Evolutionary conservation across 768 basidiomycete genomes (phyloP).

Genomic region (Pluteus cervinus): DNA sequence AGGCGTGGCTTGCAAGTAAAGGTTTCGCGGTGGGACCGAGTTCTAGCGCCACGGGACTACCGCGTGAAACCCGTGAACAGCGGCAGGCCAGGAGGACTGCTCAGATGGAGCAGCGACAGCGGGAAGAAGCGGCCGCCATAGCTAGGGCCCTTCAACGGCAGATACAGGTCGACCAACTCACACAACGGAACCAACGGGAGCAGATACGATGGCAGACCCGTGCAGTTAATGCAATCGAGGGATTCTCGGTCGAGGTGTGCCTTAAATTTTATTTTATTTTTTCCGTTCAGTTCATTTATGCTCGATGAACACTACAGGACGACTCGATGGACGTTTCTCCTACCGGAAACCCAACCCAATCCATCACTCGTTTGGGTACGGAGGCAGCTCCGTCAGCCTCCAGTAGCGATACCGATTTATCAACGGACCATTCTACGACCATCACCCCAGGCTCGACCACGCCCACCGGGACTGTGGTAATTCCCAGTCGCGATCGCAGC

Average conservation of each 20-base stretch:
- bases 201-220: slow-evolving; percentile 4
- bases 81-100: slow-evolving; percentile 56
- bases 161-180: slow-evolving; percentile 30
- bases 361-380: slow-evolving; percentile 8
- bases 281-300: not conserved
- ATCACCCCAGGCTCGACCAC: slow-evolving; percentile 7
- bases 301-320: slow-evolving; percentile 8
- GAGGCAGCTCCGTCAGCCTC: slow-evolving; percentile 2
- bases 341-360: slow-evolving; percentile 8
- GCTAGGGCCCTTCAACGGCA: slow-evolving; percentile 53
- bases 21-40: slow-evolving; percentile 85
- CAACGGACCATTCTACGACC: slow-evolving; percentile 21
- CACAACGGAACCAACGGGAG: slow-evolving; percentile 10
- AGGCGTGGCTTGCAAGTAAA: slow-evolving; percentile 86
- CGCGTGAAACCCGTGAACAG: slow-evolving; percentile 72
- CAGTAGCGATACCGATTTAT: slow-evolving; percentile 16
- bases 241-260: slow-evolving; percentile 6
- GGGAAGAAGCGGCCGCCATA: slow-evolving; percentile 55
- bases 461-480: slow-evolving; percentile 32
- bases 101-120: slow-evolving; percentile 46
- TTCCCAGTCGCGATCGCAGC: slow-evolving; percentile 60
- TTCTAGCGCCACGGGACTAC: slow-evolving; percentile 66
- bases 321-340: slow-evolving; percentile 16
- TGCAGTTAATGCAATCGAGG: slow-evolving; percentile 2
- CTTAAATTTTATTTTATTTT: slow-evolving; percentile 8